These are phyloP conservation scores for Scedosporium minutisporum DNA, from an alignment of 2,329 filamentous ascomycete genomes.

Conservation along the genomic window DNA sequence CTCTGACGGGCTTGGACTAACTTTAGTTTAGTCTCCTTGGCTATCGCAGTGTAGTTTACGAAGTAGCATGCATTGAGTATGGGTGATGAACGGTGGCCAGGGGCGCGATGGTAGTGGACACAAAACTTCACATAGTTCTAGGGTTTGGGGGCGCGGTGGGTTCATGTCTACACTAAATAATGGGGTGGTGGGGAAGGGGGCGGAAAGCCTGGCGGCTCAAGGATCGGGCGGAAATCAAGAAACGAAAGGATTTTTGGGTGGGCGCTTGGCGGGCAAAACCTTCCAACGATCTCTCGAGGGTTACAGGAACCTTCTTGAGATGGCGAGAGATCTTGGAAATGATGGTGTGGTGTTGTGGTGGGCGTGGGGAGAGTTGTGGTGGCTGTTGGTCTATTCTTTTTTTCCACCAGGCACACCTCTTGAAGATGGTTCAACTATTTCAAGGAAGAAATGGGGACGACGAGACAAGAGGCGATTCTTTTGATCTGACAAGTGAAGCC, in stretches of 20 bases:
- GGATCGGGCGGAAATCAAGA: neutral
- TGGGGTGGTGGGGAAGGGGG: neutral
- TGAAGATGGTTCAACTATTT: no score
- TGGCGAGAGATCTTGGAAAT: no score
- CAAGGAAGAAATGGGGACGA: no score
- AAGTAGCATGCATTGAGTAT: neutral
- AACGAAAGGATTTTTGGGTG: neutral
- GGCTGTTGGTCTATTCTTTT: no score
- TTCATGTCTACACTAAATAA: neutral
- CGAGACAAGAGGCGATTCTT: neutral
- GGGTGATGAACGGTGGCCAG: neutral
- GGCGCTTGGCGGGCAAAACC: neutral
- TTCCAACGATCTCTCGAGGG: no score
- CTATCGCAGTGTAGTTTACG: no score
- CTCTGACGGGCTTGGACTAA: no score
- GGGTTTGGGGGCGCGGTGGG: neutral
- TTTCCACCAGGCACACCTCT: no score
- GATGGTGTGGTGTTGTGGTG: no score
- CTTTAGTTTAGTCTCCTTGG: no score
- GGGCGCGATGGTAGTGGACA: neutral
- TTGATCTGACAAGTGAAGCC: neutral
- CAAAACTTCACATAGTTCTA: neutral
- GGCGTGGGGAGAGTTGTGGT: no score
- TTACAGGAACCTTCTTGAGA: no score
- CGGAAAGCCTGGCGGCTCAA: neutral